Conservation (phyloP, 441 rosid genomes). For the Raphanus hybrid region DNA sequence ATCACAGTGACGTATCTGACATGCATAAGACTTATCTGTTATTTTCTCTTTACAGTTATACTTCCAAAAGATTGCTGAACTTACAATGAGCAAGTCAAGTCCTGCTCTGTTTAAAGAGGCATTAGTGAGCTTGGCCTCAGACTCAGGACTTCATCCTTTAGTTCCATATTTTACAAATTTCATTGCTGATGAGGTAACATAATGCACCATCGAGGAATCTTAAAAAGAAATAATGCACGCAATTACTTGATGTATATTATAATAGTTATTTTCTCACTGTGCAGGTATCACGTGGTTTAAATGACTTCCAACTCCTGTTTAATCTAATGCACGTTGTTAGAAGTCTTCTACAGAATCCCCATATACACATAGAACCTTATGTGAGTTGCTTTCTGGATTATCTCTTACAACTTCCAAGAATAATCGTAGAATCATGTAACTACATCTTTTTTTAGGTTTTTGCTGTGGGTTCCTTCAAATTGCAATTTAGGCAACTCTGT, state of each 20-base stretch:
- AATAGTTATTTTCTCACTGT: no score
- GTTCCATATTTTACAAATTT: conserved; percentile 95
- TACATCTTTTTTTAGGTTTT: no score
- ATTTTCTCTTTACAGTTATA: conserved; percentile 62
- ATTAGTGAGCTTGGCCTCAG: conserved; percentile 87
- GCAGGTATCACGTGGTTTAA: no score
- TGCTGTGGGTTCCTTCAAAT: no score
- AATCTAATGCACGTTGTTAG: no score
- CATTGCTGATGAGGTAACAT: conserved; percentile 86
- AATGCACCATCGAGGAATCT: conserved; percentile 21
- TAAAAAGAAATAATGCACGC: conserved; percentile 7
- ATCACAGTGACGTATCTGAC: conserved; percentile 3
- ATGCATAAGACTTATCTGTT: conserved; percentile 26
- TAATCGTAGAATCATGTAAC: no score
- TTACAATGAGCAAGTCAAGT: conserved; percentile 72
- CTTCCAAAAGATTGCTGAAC: conserved; percentile 92
- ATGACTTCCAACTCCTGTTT: no score
- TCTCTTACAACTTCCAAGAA: no score
- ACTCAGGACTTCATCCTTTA: conserved; percentile 91
- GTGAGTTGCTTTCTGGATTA: no score
- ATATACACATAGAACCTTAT: no score
- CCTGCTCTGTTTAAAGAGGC: conserved; percentile 83
- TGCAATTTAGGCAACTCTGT: no score
- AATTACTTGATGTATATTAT: neutral
- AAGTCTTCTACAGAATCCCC: no score